A percentile compares a stretch with the other conserved stretches of the same genome.
Evolutionary conservation across 495 filamentous ascomycete species (phyloP).

Genomic region (Annulohypoxylon stygium): DNA sequence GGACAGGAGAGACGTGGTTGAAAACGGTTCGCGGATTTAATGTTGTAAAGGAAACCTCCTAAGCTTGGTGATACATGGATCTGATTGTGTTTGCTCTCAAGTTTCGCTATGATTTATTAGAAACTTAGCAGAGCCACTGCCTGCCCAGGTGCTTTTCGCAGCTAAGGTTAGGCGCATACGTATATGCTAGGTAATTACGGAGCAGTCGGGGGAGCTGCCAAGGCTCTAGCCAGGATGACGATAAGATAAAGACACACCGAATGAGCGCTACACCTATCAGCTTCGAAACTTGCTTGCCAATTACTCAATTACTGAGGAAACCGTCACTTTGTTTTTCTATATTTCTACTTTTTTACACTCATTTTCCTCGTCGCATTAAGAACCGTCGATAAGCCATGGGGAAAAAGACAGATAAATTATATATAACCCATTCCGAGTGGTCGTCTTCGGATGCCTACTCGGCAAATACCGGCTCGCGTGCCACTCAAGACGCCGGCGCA

Average conservation of each 20-base stretch:
- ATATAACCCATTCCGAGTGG: conserved; percentile 97
- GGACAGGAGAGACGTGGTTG: conserved; percentile 3
- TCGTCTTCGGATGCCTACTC: conserved; percentile 88
- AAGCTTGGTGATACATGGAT: conserved; percentile 1
- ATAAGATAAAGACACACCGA: conserved; percentile 41
- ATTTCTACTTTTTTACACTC: background rate
- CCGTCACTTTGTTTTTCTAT: background rate
- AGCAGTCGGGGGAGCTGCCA: background rate
- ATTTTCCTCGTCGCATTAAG: conserved; percentile 17
- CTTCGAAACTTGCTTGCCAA: conserved; percentile 11
- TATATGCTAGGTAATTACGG: conserved; percentile 15
- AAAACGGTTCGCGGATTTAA: conserved; percentile 5
- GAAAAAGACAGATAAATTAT: conserved; percentile 78
- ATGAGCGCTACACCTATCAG: background rate
- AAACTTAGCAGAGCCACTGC: conserved; percentile 1
- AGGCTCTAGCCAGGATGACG: conserved; percentile 8
- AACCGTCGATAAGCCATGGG: conserved; percentile 51
- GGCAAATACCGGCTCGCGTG: conserved; percentile 73
- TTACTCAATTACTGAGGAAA: conserved; percentile 8
- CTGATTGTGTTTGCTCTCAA: background rate
- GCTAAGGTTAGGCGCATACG: conserved; percentile 11
- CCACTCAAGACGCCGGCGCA: conserved; percentile 64
- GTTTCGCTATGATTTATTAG: conserved; percentile 7
- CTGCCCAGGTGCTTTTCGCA: background rate
- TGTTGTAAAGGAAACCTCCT: conserved; percentile 6